Conservation (phyloP, 371 early-diverging fungal genomes). For the Haplosporangium sp. region DNA sequence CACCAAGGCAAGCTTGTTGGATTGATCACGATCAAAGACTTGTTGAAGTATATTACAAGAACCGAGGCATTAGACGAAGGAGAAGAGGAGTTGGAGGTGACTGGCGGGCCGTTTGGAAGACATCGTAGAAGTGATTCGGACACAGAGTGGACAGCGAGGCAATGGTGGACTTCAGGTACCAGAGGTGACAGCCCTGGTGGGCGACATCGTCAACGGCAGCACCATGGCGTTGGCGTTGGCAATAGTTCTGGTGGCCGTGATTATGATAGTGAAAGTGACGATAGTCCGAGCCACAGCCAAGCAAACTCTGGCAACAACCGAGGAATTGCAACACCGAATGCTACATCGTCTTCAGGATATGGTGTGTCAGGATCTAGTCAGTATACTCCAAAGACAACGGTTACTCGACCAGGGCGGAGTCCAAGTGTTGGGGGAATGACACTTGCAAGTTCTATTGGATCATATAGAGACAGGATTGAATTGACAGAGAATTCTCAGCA, state of each 20-base stretch:
- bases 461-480: slow-evolving; percentile 48
- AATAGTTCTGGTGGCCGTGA: not conserved
- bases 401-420: slow-evolving; percentile 28
- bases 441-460: slow-evolving; percentile 46
- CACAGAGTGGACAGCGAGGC: slow-evolving; percentile 17
- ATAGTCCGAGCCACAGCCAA: not conserved
- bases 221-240: slow-evolving; percentile 6
- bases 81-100: slow-evolving; percentile 37
- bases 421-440: slow-evolving; percentile 42
- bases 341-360: slow-evolving; percentile 11
- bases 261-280: not conserved
- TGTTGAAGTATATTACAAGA: slow-evolving; percentile 73
- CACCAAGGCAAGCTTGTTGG: slow-evolving; percentile 76
- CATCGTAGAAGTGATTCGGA: slow-evolving; percentile 5
- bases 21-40: slow-evolving; percentile 83
- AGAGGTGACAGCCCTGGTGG: not conserved
- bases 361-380: slow-evolving; percentile 5
- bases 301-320: not conserved
- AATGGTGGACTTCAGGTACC: slow-evolving; percentile 30
- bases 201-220: not conserved
- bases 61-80: slow-evolving; percentile 61
- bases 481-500: slow-evolving; percentile 26
- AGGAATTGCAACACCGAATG: not conserved
- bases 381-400: slow-evolving; percentile 17
- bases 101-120: slow-evolving; percentile 16